Evolutionary conservation across 2,329 filamentous ascomycete genomes (phyloP), one percentile per base, ranked within the genome.

Genomic region (Colletotrichum siamense): DNA sequence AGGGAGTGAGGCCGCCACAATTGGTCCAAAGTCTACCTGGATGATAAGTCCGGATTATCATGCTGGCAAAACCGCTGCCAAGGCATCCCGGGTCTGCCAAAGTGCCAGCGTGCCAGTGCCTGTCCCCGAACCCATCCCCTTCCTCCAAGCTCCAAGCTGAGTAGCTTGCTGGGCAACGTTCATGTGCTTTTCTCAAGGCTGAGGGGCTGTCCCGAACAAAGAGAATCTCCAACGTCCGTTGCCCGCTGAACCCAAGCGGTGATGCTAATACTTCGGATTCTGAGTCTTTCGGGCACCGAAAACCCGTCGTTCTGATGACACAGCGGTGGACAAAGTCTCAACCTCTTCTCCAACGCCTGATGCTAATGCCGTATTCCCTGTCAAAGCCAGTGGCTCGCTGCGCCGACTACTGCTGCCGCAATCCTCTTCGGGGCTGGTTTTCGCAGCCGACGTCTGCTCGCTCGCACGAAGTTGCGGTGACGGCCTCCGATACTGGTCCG

Each of bases 381-480:
- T 49, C 63, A 49, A 49, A 30, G 26, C 24, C 22, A 12, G 36
- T 49, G 34, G 36, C 63, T 66, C 24, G 24, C 15, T 32, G 36
- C n/a, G 39, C 39, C 55, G 52, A 26, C 39, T 34, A 16, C 22
- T 34, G 49, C 34, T 22, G n/a, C 68, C 59, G 67, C 59, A 30
- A 34, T 32, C 66, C 32, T 30, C 62, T 72, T 52, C 68, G 49
- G 52, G 68, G n/a, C 34, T 62, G 69, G 28, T 39, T 28, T 44
- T 66, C 18, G 36, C 55, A 22, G 34, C 64, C 12, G 32, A 36
- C 44, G 16, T 12, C 28, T 62, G 18, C 22, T 55, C n/a, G 30
- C 65, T 55, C 30, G 18, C 10, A 68, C 55, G n/a, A 55, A 65
- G 64, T 65, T 74, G 74, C 64, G 70, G 59, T 69, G 71, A 74